Evolutionary conservation across 2,329 filamentous ascomycete species (phyloP), one percentile per base, ranked within the genome.

Genomic region (Boeremia lycopersici): DNA sequence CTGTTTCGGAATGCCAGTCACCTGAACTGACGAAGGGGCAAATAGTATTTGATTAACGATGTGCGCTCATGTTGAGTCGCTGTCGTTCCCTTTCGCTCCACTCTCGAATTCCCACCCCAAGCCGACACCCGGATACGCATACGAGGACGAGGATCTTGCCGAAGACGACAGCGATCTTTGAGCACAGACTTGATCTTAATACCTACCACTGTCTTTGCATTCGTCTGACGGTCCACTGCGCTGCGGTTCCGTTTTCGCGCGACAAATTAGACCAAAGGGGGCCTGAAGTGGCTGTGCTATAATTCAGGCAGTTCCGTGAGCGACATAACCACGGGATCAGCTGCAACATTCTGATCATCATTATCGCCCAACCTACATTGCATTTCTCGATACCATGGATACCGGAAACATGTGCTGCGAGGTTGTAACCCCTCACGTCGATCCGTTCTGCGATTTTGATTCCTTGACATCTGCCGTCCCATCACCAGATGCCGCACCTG

Each of bases 281-380:
- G 53, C 53, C 53, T 56, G 34, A 48, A 28, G 53, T 45, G 53
- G 53, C 53, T 56, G 53, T 52, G 53, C 38, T 40, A 25, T 40
- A 6, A 25, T 44, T 48, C 19, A 6, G 42, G 34, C 39, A 35
- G 26, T 43, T 38, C 25, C 25, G 40, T 29, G 31, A 48, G 23
- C 38, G 29, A 12, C 42, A 45, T 15, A 41, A 36, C 33, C 36
- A 13, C 31, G 35, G 11, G 30, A 13, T 11, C 11, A 28, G n/a
- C 39, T n/a, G 23, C 28, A 3, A 45, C 3, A 13, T 7, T 11
- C 3, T 13, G 19, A 30, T 2, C 17, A 29, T n/a, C 28, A 13
- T 29, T 26, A 13, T 2, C 17, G 15, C 8, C 13, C 28, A 4
- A 28, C 15, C 12, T 13, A 4, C 28, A 40, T 10, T 19, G 12